These are phyloP conservation scores for Fabrea salina DNA, from an alignment of 169 alveolate species.

Conservation along the genomic window DNA sequence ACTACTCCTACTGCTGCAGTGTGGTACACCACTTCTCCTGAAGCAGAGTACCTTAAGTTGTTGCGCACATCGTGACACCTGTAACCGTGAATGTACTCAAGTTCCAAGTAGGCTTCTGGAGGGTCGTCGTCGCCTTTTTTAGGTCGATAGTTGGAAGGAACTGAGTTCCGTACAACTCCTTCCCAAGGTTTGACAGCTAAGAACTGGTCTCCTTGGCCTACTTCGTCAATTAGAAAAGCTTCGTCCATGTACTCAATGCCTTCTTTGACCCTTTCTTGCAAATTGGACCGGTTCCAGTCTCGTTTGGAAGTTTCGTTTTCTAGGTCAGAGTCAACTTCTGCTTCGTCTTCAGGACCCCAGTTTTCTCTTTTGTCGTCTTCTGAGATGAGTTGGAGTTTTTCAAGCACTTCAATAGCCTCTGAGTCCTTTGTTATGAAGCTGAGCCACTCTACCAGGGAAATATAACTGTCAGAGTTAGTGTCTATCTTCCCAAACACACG, in stretches of 20 bases:
- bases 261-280: constrained; percentile 40
- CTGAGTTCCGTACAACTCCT: constrained; percentile 61
- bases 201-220: constrained; percentile 68
- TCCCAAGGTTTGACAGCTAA: constrained; percentile 79
- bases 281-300: constrained; percentile 30
- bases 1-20: constrained; percentile 84
- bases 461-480: constrained; percentile 55
- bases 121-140: constrained; percentile 70
- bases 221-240: constrained; percentile 46
- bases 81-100: constrained; percentile 84
- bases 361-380: constrained; percentile 51
- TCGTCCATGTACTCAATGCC: constrained; percentile 70
- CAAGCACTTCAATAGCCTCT: constrained; percentile 45
- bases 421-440: constrained; percentile 54
- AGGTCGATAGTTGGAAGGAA: constrained; percentile 53
- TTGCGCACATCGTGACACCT: constrained; percentile 88
- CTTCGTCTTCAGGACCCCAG: constrained; percentile 48
- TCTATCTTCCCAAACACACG: constrained; percentile 66
- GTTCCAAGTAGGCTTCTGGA: constrained; percentile 78
- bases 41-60: constrained; percentile 59
- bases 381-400: constrained; percentile 34
- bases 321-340: constrained; percentile 47
- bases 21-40: constrained; percentile 73
- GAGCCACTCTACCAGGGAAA: constrained; percentile 62
- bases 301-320: constrained; percentile 48